Evolutionary conservation across 768 basidiomycete genomes (phyloP), one percentile per base, ranked within the genome.

Genomic region (Pleurotus eryngii): DNA sequence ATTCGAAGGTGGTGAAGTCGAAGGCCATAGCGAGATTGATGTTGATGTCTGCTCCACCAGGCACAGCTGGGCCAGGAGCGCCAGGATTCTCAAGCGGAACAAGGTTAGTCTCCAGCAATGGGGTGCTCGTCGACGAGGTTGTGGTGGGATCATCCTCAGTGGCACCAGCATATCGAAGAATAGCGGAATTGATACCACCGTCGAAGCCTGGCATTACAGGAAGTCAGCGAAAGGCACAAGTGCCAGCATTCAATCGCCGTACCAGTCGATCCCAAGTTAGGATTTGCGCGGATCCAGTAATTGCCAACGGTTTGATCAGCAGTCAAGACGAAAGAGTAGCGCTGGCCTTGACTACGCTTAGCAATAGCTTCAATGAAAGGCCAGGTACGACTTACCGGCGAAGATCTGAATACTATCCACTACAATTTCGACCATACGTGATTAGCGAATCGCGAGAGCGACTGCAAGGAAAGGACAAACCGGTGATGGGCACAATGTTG

Each of bases 161-260:
- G 0, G 79, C 80, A 17, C 79, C 79, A 8, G 39, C 58, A 63
- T 84, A 84, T 11, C 79, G 75, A 6, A 83, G 67, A 48, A 84
- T 81, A 1, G 81, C 85, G 8, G 78, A 81, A 64, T 82, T 85
- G 22, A 80, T 60, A 18, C 81, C 82, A 15, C 70, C 73, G 0
- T 38, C 51, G 47, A 72, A 73, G 4, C 58, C 61, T 14, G 58
- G 56, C 3, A 65, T 59, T 1, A 9, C 8, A 9, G 8, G 30
- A 3, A 9, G 30, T 35, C 30, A 35, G 30, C 30, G 30, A 26
- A 26, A 11, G 30, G 3, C 8, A 9, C 30, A 35, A 30, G 30
- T 11, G 9, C 9, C 30, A 30, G 3, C 9, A 8, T 7, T 8
- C 9, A 7, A 8, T 8, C 1, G 8, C 30, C 7, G 7, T 30